phyloP scores from a whole-genome alignment of 306 rosid genomes.

The Nissolia schottii region DNA sequence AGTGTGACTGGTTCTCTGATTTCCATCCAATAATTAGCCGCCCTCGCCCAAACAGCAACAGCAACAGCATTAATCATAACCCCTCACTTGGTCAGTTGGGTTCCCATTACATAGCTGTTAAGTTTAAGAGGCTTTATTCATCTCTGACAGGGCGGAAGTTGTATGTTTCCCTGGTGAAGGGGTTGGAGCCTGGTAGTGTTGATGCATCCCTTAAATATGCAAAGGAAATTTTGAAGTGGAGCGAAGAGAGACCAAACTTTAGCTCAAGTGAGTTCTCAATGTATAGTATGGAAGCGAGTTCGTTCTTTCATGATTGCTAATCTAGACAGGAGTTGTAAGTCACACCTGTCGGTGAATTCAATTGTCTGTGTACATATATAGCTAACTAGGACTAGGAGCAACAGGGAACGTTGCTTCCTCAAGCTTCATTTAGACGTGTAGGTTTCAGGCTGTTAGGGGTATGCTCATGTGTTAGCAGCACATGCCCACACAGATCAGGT shows the following conservation, averaged over 20 bases:
- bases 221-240: constrained; percentile 92
- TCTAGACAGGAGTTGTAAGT: constrained; percentile 36
- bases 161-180: constrained; percentile 75
- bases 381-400: constrained; percentile 35
- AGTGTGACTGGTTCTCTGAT: constrained; percentile 87
- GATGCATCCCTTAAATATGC: constrained; percentile 83
- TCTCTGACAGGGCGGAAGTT: constrained; percentile 73
- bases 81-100: constrained; percentile 84
- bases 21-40: constrained; percentile 75
- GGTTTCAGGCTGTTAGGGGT: constrained; percentile 22
- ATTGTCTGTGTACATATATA: constrained; percentile 37
- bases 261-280: constrained; percentile 75
- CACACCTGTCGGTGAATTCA: constrained; percentile 23
- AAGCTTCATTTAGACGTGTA: constrained; percentile 13
- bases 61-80: constrained; percentile 66
- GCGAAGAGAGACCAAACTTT: constrained; percentile 78
- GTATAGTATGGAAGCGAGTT: constrained; percentile 77
- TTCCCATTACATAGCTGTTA: constrained; percentile 74
- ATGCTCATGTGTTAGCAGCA: constrained; percentile 22
- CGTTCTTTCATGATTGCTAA: constrained; percentile 54
- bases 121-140: constrained; percentile 82
- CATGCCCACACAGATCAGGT: constrained; percentile 21
- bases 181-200: constrained; percentile 77
- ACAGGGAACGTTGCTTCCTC: constrained; percentile 19
- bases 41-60: constrained; percentile 53